Conservation (phyloP, 2,329 filamentous ascomycete genomes). For the Trichoderma guizhouense region DNA sequence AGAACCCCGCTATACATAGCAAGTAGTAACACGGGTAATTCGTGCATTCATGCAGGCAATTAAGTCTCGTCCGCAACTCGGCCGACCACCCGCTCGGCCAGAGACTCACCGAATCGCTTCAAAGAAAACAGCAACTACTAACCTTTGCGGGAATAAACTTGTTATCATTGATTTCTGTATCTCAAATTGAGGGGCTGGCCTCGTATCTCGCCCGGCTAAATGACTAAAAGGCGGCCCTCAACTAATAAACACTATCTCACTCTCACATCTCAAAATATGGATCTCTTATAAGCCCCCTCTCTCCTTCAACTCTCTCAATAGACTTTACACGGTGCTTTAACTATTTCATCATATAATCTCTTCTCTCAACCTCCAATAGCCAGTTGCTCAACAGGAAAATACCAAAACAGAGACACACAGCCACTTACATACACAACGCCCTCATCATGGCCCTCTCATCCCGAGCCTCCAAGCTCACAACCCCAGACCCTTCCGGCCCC, state of each 20-base stretch:
- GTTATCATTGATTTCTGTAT: neutral
- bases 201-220: neutral
- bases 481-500: conserved; percentile 24
- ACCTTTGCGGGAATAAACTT: neutral
- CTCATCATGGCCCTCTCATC: conserved; percentile 24
- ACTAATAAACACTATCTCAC: neutral
- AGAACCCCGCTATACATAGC: neutral
- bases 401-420: neutral
- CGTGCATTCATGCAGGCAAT: neutral
- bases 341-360: neutral
- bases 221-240: neutral
- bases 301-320: neutral
- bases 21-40: neutral
- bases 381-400: neutral
- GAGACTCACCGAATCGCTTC: neutral
- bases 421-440: neutral
- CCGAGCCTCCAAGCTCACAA: conserved; percentile 29
- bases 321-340: neutral
- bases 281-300: neutral
- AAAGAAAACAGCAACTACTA: neutral
- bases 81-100: neutral
- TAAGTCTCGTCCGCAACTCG: neutral
- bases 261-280: neutral
- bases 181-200: neutral
- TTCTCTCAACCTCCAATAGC: neutral